Percentiles rank a stretch among this genome's conserved stretches.
Evolutionary conservation across 2,329 filamentous ascomycete genomes (phyloP).

Genomic region (Arthroderma sp.): DNA sequence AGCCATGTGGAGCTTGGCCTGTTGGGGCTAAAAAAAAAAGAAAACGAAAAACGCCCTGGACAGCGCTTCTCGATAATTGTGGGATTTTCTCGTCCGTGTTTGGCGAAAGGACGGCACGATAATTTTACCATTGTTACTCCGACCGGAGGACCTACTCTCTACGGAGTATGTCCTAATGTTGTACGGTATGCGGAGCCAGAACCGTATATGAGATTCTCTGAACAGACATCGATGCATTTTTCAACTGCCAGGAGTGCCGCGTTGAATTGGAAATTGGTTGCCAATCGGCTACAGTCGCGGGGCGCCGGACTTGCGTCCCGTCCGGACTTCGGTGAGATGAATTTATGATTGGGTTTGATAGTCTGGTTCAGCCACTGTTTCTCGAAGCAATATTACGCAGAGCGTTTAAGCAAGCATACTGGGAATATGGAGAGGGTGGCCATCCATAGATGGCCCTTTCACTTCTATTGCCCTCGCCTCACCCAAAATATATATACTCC

Average conservation of each 20-base stretch:
- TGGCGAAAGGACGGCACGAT: not conserved
- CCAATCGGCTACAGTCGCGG: not conserved
- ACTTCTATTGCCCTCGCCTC: not conserved
- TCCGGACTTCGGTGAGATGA: not conserved
- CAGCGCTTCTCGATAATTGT: not conserved
- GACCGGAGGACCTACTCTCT: not conserved
- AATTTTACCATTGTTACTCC: not conserved
- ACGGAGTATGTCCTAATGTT: not conserved
- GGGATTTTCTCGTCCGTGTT: not conserved
- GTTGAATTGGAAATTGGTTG: not conserved
- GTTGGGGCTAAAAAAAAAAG: not conserved
- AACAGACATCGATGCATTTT: too few species aligned
- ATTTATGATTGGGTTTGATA: not conserved
- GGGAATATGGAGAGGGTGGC: not conserved
- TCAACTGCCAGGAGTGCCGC: too few species aligned
- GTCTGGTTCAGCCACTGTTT: not conserved
- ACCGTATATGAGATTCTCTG: not conserved
- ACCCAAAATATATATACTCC: not conserved
- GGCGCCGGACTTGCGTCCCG: not conserved
- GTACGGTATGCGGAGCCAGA: not conserved
- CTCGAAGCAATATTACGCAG: not conserved
- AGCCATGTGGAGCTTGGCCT: slow-evolving; percentile 4
- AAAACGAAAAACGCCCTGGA: not conserved
- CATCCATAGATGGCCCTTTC: not conserved
- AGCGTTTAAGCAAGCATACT: not conserved